Conservation (phyloP, 352 stramenopile genomes). For the Phytophthora cactorum region DNA sequence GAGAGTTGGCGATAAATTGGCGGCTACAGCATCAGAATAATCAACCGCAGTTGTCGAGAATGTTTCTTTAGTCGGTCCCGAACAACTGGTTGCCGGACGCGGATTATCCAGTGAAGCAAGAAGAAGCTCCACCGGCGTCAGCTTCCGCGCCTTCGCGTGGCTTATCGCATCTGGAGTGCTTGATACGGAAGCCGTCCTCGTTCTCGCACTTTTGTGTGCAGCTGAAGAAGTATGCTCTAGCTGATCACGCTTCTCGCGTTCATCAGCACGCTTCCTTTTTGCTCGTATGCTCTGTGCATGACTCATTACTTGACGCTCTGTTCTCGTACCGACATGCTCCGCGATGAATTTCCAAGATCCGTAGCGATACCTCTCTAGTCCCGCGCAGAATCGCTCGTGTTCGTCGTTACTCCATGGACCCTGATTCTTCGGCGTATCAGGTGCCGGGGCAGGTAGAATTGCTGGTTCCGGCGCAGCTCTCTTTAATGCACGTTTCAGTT, state of each 20-base stretch:
- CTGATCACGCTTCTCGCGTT: slow-evolving; percentile 6
- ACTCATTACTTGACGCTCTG: slow-evolving; percentile 25
- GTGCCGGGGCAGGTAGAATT: background rate
- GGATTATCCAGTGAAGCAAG: slow-evolving; percentile 11
- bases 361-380: slow-evolving; percentile 16
- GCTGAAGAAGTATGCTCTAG: no score
- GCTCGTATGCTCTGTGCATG: slow-evolving; percentile 28
- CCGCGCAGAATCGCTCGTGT: slow-evolving; percentile 20
- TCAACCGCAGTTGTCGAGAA: background rate
- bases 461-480: background rate
- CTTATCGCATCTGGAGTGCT: background rate
- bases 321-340: slow-evolving; percentile 21
- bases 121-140: slow-evolving; percentile 7
- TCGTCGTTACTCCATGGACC: slow-evolving; percentile 28
- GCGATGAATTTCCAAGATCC: slow-evolving; percentile 24
- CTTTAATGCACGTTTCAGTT: no score
- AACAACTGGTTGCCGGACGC: background rate
- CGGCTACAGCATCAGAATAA: background rate
- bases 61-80: background rate
- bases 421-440: background rate
- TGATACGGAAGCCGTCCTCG: background rate
- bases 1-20: background rate
- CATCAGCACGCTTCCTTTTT: slow-evolving; percentile 17
- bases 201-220: slow-evolving; percentile 3
- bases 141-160: background rate